Evolutionary conservation across 176 grass and related monocot species (phyloP).

Genomic region (Hsuehochloa calcarea): DNA sequence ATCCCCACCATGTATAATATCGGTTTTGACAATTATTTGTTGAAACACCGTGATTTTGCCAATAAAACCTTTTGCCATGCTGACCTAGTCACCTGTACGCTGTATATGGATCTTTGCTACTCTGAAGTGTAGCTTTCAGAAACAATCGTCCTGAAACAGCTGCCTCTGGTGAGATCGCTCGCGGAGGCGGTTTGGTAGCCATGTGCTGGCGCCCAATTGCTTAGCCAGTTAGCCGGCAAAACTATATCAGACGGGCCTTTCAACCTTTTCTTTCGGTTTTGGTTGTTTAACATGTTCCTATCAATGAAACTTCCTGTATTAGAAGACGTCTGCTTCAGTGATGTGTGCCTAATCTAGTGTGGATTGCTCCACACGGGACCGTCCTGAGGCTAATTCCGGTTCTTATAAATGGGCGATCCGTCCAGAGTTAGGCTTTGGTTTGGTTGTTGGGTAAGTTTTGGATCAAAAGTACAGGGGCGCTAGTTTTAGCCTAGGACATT

Average conservation of each 20-base stretch:
- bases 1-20: constrained; percentile 35
- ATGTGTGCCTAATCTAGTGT: constrained; percentile 24
- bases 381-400: not conserved
- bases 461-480: constrained; percentile 13
- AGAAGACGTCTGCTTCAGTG: constrained; percentile 25
- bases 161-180: not conserved
- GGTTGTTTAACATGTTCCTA: constrained; percentile 31
- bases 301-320: not conserved
- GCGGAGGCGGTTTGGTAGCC: constrained; percentile 19
- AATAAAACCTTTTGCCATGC: not conserved
- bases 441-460: constrained; percentile 24
- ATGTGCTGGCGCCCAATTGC: constrained; percentile 27
- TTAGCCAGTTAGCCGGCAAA: constrained; percentile 23
- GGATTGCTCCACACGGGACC: constrained; percentile 24
- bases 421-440: constrained; percentile 6
- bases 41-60: constrained; percentile 14
- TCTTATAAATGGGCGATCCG: not conserved
- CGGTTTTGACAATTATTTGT: constrained; percentile 37
- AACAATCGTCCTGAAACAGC: not conserved
- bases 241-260: not conserved
- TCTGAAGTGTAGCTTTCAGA: constrained; percentile 11
- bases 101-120: not conserved
- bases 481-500: not conserved
- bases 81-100: not conserved
- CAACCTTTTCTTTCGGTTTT: constrained; percentile 17